Evolutionary conservation across 805 yeast species (phyloP).

Genomic region (Candida germanica): DNA sequence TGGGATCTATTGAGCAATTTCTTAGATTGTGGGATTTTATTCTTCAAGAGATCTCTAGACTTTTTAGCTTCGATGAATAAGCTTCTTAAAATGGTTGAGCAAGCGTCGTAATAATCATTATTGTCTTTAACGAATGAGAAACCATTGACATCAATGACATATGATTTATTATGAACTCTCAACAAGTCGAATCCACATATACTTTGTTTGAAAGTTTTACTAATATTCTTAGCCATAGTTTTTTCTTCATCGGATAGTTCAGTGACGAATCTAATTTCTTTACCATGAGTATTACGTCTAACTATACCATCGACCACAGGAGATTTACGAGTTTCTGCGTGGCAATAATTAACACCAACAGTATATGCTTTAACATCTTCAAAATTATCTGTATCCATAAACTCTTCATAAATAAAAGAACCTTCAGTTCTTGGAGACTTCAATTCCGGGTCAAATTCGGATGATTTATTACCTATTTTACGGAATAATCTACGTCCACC

Average conservation of each 20-base stretch:
- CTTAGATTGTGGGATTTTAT: slow-evolving; percentile 31
- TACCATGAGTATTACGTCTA: slow-evolving; percentile 94
- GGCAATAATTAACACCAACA: slow-evolving; percentile 87
- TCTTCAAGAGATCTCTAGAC: slow-evolving; percentile 37
- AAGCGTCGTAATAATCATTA: slow-evolving; percentile 75
- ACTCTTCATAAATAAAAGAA: slow-evolving; percentile 86
- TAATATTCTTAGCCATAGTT: slow-evolving; percentile 74
- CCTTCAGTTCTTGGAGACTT: slow-evolving; percentile 80
- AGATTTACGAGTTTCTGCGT: slow-evolving; percentile 96
- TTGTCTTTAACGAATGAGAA: slow-evolving; percentile 97
- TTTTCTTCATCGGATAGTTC: slow-evolving; percentile 72
- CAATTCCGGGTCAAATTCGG: slow-evolving; percentile 88
- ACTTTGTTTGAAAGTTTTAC: slow-evolving; percentile 78
- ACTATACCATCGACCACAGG: slow-evolving; percentile 99
- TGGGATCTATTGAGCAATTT: slow-evolving; percentile 35
- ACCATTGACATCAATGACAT: slow-evolving; percentile 96
- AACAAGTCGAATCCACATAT: slow-evolving; percentile 96
- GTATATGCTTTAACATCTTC: slow-evolving; percentile 99
- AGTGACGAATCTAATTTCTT: slow-evolving; percentile 89
- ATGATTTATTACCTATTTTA: slow-evolving; percentile 94
- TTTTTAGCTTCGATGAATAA: slow-evolving; percentile 59
- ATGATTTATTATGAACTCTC: slow-evolving; percentile 83
- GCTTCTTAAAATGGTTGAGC: slow-evolving; percentile 73
- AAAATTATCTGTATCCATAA: slow-evolving; percentile 96
- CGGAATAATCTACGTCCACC: slow-evolving; percentile 95